Evolutionary conservation across 2,329 filamentous ascomycete species (phyloP).

Genomic region (Didymella pinodella): DNA sequence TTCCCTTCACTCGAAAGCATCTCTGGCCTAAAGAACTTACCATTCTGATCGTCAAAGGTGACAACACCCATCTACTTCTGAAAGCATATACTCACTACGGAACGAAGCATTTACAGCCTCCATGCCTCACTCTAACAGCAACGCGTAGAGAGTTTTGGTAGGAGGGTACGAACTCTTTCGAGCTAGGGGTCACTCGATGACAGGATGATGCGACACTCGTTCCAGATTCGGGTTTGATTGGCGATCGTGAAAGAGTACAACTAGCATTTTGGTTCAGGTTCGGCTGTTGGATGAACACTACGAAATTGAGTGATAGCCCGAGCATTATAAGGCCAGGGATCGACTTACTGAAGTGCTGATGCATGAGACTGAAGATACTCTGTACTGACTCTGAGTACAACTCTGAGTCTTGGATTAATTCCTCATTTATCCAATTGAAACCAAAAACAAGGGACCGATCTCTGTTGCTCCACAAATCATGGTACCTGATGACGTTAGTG

Average conservation of each 20-base stretch:
- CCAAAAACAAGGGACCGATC: constrained; percentile 2
- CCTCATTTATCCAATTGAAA: constrained; percentile 3
- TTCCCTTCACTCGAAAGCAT: too few relatives aligned
- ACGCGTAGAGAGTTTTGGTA: too few relatives aligned
- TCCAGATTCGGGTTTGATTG: too few relatives aligned
- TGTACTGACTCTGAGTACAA: constrained; percentile 3
- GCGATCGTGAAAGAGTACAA: background rate
- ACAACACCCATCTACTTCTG: too few relatives aligned
- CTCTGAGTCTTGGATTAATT: background rate
- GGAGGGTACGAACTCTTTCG: too few relatives aligned
- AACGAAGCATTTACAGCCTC: too few relatives aligned
- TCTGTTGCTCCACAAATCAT: constrained; percentile 3
- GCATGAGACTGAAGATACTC: background rate
- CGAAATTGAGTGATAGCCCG: constrained; percentile 2
- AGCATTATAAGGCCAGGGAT: constrained; percentile 2
- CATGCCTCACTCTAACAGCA: too few relatives aligned
- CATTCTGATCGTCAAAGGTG: too few relatives aligned
- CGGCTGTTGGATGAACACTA: constrained; percentile 1
- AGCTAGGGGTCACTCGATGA: too few relatives aligned
- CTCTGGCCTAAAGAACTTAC: too few relatives aligned
- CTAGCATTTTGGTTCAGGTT: constrained; percentile 1
- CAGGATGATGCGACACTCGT: too few relatives aligned
- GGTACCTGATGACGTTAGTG: constrained; percentile 2
- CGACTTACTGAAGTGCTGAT: constrained; percentile 1
- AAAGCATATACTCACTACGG: too few relatives aligned